Conservation (phyloP, 345 rosid species). For the Ceriops decandra region DNA sequence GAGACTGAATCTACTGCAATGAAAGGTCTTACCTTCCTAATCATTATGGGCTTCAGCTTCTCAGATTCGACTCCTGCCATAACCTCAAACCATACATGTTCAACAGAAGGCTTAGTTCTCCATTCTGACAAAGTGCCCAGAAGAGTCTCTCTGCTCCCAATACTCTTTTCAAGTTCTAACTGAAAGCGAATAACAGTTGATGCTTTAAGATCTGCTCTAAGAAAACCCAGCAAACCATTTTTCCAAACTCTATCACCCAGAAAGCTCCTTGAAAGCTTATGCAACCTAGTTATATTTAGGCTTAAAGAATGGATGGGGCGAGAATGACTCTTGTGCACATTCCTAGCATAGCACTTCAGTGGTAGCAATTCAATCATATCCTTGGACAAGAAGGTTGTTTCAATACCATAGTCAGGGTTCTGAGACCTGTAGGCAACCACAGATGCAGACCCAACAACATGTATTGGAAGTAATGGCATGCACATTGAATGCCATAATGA, state of each 20-base stretch:
- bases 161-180: constrained; percentile 54
- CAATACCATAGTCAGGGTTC: constrained; percentile 39
- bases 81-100: constrained; percentile 64
- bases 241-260: constrained; percentile 28
- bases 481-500: constrained; percentile 33
- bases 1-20: constrained; percentile 50
- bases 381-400: constrained; percentile 35
- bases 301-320: constrained; percentile 38
- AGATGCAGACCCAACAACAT: constrained; percentile 55
- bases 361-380: constrained; percentile 52
- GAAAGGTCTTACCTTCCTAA: constrained; percentile 60
- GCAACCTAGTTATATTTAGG: constrained; percentile 42
- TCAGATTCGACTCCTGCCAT: constrained; percentile 51
- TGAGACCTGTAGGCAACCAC: constrained; percentile 44
- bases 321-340: constrained; percentile 26
- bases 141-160: constrained; percentile 37
- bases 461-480: constrained; percentile 46
- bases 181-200: constrained; percentile 47
- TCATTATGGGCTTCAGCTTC: constrained; percentile 41
- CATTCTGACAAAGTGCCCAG: constrained; percentile 38
- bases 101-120: constrained; percentile 61
- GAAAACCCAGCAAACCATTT: constrained; percentile 27
- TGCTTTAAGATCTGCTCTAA: constrained; percentile 45
- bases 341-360: constrained; percentile 50
- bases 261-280: constrained; percentile 35